Conservation (phyloP, 495 filamentous ascomycete genomes). For the Annulohypoxylon stygium region DNA sequence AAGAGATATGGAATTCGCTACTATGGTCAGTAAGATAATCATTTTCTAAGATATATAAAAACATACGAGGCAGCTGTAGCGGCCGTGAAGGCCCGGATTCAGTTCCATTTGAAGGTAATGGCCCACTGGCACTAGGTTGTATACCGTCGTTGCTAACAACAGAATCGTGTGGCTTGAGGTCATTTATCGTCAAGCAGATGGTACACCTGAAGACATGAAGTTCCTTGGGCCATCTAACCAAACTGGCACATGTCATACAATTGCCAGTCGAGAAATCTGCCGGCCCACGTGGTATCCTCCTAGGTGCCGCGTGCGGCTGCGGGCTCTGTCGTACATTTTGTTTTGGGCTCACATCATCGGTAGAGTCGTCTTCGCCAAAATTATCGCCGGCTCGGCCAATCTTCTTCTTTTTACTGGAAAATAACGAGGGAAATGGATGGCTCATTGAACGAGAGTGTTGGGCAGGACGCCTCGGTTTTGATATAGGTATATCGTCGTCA, state of each 20-base stretch:
- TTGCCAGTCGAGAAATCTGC: slow-evolving; percentile 73
- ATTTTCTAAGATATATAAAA: slow-evolving; percentile 9
- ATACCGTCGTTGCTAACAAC: slow-evolving; percentile 27
- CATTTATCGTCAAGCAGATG: slow-evolving; percentile 88
- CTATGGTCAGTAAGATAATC: slow-evolving; percentile 31
- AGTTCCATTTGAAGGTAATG: slow-evolving; percentile 32
- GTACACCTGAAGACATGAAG: slow-evolving; percentile 84
- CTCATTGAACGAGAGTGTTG: slow-evolving; percentile 78
- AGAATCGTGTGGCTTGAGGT: slow-evolving; percentile 68
- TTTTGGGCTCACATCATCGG: slow-evolving; percentile 45
- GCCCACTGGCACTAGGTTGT: slow-evolving; percentile 21
- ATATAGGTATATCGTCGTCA: slow-evolving; percentile 56
- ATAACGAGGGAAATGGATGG: slow-evolving; percentile 77
- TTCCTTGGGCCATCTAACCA: slow-evolving; percentile 84
- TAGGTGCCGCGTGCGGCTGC: slow-evolving; percentile 46
- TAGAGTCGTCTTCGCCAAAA: slow-evolving; percentile 46
- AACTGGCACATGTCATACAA: slow-evolving; percentile 86
- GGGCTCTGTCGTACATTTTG: slow-evolving; percentile 43
- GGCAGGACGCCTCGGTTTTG: slow-evolving; percentile 50
- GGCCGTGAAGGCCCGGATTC: slow-evolving; percentile 26
- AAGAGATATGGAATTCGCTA: slow-evolving; percentile 47
- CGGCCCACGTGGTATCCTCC: slow-evolving; percentile 47
- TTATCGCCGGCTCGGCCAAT: slow-evolving; percentile 38
- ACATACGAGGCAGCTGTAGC: slow-evolving; percentile 40
- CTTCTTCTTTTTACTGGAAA: slow-evolving; percentile 69